Base-by-base conservation (phyloP, 306 rosid genomes). In the Cicer yamashitae region DNA sequence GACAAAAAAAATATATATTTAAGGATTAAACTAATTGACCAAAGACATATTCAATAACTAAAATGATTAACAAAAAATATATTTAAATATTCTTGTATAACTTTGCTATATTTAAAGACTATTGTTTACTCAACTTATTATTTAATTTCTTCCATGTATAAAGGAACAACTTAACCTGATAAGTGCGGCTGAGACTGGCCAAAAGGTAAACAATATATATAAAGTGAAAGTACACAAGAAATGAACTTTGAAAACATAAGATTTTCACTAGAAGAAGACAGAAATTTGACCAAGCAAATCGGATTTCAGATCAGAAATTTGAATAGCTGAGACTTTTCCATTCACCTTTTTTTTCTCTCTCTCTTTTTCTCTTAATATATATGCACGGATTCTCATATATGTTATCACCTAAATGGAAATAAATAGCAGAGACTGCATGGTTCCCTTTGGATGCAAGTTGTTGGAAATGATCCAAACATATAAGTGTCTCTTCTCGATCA, bases 331-430 rank as follows among this genome's bases (percentile, higher is more conserved):
- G 25, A 54, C 52, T 68, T 67, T 22, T 15, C 10, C 13, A 1
- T 47, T 67, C 52, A 68, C 72, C 57, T 57, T 37, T 75, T 51
- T 53, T 30, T 7, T 43, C 12, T 54, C 43, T 11, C 17, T 56
- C n/a, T 61, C 15, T 51, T 39, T 70, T 20, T 80, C 45, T 44
- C 30, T 25, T 25, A 25, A 2, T 8, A 1, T 46, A 10, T 4
- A 52, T 41, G 63, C 69, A 75, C 77, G 58, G 88, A 84, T 74
- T 84, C 82, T 69, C 43, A 78, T 83, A 41, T 20, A 40, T 57
- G 34, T 66, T 83, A 53, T 73, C 83, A 79, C 77, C 9, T 9
- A 46, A 83, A 79, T 22, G 83, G 81, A 61, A 69, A 78, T 10
- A 34, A 38, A 37, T 6, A 6, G 6, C 4, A 38, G n/a, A 68